Evolutionary conservation across 495 filamentous ascomycete species (phyloP), one percentile per base, ranked within the genome.

Genomic region (Penicillium cosmopolitanum): DNA sequence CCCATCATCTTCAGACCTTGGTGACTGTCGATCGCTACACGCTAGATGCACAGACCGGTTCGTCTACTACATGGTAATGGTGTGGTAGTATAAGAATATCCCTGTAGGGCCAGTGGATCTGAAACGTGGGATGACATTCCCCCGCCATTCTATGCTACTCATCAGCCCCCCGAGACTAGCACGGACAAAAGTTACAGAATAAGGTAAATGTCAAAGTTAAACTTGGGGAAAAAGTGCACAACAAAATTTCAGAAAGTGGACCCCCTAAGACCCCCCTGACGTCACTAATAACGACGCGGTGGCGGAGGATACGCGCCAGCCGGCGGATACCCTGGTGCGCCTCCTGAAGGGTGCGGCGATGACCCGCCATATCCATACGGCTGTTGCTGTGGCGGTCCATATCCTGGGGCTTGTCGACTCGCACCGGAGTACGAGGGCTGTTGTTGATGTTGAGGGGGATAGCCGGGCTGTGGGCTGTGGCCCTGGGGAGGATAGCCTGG

Each of bases 271-370:
- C 10, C 34, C 40, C 42, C 15, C 15, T 61, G 61, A 66, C 51
- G 55, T 61, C 61, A 66, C 25, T 47, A 51, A 46, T 73, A 77
- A 34, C 75, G 75, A 16, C 73, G 68, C 21, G 70, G 73, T 33
- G 69, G 71, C 21, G 67, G 66, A 44, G 64, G 63, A 51, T 76
- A 72, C 8, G 44, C 55, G 48, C 68, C 65, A 48, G 62, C 51
- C 23, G 61, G 66, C 31, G 68, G 59, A 50, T 63, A 68, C n/a
- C 66, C 66, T 51, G 63, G 42, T 16, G 42, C 42, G 2, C 42
- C 42, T 44, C 42, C 64, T 19, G 52, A 13, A 5, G 58, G 56
- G 12, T 64, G 59, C 19, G 68, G 66, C 4, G 74, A 54, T 11
- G 56, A 44, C 7, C 50, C 56, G 51, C 65, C 65, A 53, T 68